Percentiles rank a stretch among this genome's conserved stretches.
These are phyloP conservation scores for Fusarium torreyae DNA, from an alignment of 2,329 filamentous ascomycete species.

Conservation along the genomic window DNA sequence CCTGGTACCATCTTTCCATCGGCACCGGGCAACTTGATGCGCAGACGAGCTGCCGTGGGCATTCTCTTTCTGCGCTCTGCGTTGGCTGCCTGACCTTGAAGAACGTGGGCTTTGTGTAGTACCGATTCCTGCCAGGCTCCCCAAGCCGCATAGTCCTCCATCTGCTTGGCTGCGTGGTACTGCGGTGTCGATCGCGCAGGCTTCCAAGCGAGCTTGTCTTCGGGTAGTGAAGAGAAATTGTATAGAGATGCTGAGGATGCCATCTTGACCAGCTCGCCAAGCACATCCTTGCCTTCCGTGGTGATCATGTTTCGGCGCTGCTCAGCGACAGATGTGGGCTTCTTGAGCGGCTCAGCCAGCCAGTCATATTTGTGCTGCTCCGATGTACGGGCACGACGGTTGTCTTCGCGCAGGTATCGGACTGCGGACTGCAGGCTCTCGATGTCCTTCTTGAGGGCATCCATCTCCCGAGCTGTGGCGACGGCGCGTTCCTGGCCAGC, in stretches of 20 bases:
- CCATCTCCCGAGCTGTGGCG: conserved; percentile 80
- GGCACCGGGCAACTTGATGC: conserved; percentile 64
- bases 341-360: conserved; percentile 72
- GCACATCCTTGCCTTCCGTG: conserved; percentile 74
- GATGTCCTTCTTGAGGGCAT: conserved; percentile 79
- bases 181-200: conserved; percentile 74
- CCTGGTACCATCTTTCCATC: conserved; percentile 62
- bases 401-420: conserved; percentile 78
- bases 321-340: conserved; percentile 61
- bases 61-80: conserved; percentile 48
- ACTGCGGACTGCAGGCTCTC: conserved; percentile 75
- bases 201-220: conserved; percentile 76
- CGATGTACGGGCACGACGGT: conserved; percentile 70
- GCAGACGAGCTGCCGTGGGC: conserved; percentile 62
- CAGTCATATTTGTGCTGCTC: conserved; percentile 73
- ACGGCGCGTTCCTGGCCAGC: conserved; percentile 77
- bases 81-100: conserved; percentile 44
- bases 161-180: conserved; percentile 76
- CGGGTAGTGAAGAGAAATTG: conserved; percentile 70
- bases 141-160: conserved; percentile 76
- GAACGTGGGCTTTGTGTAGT: conserved; percentile 66
- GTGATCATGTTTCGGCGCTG: conserved; percentile 67
- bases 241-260: conserved; percentile 70
- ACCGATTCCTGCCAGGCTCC: conserved; percentile 70
- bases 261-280: conserved; percentile 76